These are phyloP conservation scores for Diutina ranongensis DNA, from an alignment of 1,139 yeast genomes.

Conservation along the genomic window DNA sequence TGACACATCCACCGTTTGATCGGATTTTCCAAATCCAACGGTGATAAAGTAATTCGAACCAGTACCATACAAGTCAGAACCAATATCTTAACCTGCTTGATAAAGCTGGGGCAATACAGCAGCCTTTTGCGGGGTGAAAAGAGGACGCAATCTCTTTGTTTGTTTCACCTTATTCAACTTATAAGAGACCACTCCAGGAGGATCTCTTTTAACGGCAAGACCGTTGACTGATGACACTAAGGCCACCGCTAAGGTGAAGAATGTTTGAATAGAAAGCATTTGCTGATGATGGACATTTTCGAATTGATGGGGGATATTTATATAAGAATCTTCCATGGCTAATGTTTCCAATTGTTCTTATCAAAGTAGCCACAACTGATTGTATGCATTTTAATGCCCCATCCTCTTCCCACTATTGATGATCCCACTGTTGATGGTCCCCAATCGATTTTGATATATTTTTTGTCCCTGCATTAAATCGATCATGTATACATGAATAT, in stretches of 20 bases:
- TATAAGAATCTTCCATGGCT: too few relatives aligned
- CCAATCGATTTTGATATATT: too few relatives aligned
- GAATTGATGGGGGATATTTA: too few relatives aligned
- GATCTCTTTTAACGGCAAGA: background rate
- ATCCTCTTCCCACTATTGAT: too few relatives aligned
- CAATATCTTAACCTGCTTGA: background rate
- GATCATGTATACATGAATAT: too few relatives aligned
- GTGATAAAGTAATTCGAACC: background rate
- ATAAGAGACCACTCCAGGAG: background rate
- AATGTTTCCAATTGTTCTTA: too few relatives aligned
- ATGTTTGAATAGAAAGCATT: background rate
- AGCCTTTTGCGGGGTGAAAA: background rate
- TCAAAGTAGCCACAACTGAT: too few relatives aligned
- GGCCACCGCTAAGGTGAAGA: background rate
- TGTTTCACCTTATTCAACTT: background rate
- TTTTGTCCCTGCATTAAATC: too few relatives aligned
- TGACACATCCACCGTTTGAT: constrained; percentile 38
- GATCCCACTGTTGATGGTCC: too few relatives aligned
- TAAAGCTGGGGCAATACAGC: background rate
- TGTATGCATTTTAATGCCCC: too few relatives aligned
- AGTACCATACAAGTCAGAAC: background rate
- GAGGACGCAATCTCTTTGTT: background rate
- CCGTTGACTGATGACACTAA: background rate
- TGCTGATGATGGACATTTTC: too few relatives aligned
- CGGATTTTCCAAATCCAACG: constrained; percentile 35